Conservation (phyloP, 495 filamentous ascomycete genomes). For the Lepraria neglecta region DNA sequence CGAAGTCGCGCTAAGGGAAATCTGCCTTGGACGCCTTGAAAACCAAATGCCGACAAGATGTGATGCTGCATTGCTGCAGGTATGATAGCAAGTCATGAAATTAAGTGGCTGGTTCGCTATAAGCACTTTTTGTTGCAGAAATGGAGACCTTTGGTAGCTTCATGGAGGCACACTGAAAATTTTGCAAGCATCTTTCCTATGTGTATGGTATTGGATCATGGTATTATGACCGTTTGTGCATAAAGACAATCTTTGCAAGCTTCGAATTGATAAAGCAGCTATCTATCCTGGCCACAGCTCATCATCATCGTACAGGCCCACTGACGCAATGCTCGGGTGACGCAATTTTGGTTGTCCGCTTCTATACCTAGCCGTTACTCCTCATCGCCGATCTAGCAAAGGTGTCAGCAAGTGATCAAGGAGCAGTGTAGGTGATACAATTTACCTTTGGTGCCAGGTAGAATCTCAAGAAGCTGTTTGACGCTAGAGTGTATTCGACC, state of each 20-base stretch:
- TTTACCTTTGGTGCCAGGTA: constrained; percentile 94
- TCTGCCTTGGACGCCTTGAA: too few relatives aligned
- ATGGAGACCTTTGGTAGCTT: background rate
- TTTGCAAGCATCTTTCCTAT: background rate
- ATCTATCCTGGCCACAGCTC: background rate
- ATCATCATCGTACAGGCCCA: background rate
- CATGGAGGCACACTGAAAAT: background rate
- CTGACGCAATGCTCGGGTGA: constrained; percentile 5
- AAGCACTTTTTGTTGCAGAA: background rate
- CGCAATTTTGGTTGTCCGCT: background rate
- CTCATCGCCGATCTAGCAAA: constrained; percentile 76
- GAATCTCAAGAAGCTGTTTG: constrained; percentile 87
- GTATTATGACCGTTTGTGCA: background rate
- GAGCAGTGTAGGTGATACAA: background rate
- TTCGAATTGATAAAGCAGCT: background rate
- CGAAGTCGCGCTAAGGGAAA: background rate
- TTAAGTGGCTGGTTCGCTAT: too few relatives aligned
- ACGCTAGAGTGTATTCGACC: constrained; percentile 79
- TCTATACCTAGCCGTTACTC: constrained; percentile 50
- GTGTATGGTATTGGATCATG: background rate
- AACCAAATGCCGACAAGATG: too few relatives aligned
- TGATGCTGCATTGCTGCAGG: too few relatives aligned
- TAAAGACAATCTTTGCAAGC: background rate
- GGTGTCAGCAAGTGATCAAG: constrained; percentile 18
- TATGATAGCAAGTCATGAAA: too few relatives aligned